Conservation (phyloP, 176 grass and related monocot species). For the Rhipidocladum racemiflorum region DNA sequence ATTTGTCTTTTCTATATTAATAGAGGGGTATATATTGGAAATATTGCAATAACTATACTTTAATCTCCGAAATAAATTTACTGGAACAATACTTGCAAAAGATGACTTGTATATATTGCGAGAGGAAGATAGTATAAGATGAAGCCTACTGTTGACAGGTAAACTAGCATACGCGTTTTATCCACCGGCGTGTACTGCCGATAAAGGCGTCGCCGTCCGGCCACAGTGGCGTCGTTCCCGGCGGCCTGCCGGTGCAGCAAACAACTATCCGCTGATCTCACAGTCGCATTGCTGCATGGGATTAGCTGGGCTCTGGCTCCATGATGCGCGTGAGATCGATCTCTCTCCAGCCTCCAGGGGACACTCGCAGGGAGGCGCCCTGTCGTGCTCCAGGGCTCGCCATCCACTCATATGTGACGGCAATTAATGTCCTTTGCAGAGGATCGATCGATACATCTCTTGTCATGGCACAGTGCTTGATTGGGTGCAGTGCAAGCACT, state of each 20-base stretch:
- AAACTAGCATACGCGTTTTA: too few species aligned
- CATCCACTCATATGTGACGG: not conserved
- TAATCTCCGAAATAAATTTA: too few species aligned
- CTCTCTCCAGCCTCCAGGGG: not conserved
- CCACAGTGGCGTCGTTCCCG: not conserved
- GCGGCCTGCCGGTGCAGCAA: not conserved
- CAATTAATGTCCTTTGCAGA: not conserved
- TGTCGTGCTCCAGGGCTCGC: not conserved
- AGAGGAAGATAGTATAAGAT: not conserved
- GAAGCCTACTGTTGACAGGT: not conserved
- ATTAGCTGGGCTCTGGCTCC: not conserved
- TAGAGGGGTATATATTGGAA: too few species aligned
- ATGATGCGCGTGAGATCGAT: not conserved
- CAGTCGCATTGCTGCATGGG: not conserved
- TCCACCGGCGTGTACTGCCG: not conserved
- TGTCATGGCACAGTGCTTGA: not conserved
- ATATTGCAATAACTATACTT: too few species aligned
- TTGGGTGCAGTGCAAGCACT: not conserved
- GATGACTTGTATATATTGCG: too few species aligned
- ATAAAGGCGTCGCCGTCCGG: not conserved
- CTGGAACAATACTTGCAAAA: too few species aligned
- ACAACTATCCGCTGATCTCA: not conserved
- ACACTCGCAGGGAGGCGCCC: not conserved
- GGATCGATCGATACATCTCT: not conserved
- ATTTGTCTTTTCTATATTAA: too few species aligned